These are phyloP conservation scores for Melaleuca quinquenervia DNA, from an alignment of 345 rosid species.

Conservation along the genomic window DNA sequence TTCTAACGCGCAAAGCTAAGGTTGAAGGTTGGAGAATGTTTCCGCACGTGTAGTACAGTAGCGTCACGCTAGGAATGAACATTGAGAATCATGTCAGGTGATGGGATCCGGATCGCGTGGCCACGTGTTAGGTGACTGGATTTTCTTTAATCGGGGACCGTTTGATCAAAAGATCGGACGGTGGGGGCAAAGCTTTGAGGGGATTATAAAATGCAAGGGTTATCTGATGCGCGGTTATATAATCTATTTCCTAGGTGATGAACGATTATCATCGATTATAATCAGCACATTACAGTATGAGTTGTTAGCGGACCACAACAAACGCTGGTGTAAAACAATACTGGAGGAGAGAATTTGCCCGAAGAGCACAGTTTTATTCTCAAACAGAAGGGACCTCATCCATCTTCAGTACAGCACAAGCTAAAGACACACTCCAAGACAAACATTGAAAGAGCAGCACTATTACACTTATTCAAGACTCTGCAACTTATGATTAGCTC, in stretches of 20 bases:
- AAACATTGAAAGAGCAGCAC: background rate
- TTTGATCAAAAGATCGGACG: too few relatives aligned
- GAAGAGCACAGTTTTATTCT: background rate
- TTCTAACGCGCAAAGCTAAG: background rate
- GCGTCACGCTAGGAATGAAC: background rate
- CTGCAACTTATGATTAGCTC: background rate
- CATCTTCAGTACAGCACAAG: background rate
- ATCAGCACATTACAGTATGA: background rate
- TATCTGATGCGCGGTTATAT: too few relatives aligned
- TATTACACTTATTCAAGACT: background rate
- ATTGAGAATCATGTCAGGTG: too few relatives aligned
- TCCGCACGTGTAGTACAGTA: background rate
- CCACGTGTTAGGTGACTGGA: too few relatives aligned
- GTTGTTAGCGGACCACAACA: too few relatives aligned
- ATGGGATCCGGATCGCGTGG: too few relatives aligned
- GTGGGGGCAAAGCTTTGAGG: too few relatives aligned
- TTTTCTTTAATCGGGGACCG: too few relatives aligned
- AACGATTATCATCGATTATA: accelerated
- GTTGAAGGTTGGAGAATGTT: background rate
- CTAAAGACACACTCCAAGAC: background rate
- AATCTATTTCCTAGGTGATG: too few relatives aligned
- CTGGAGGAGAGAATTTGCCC: background rate
- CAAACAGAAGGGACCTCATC: background rate
- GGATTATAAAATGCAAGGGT: too few relatives aligned
- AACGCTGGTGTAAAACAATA: background rate